Base-by-base conservation (phyloP, 805 yeast genomes). In the Schwanniomyces yamadae region DNA sequence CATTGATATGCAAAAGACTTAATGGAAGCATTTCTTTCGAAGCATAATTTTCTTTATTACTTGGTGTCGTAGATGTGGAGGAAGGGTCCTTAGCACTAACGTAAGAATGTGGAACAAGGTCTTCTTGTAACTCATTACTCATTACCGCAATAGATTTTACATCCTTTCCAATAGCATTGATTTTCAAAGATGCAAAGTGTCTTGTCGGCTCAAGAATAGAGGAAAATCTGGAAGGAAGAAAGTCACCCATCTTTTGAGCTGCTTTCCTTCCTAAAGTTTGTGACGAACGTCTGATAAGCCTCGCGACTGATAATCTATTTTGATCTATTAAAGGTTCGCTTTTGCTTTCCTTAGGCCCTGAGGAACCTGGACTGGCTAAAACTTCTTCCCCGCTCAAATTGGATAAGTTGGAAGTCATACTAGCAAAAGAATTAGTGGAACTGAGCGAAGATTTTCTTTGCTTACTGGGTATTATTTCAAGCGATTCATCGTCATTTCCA, bases 181-280 rank as follows among this genome's bases (percentile, higher is more conserved):
- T 72, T 55, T 86, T 89, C 46, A 91, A 70, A 34, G 80, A 85
- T 0, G 98, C 97, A 70, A 87, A 93, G 54, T 90, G 96, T 44
- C 99, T 73, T 15, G 85, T 78, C 10, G 96, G 95, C 52, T 90
- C 96, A 49, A 90, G 65, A 39, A 90, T 81, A 2, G 95, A 85
- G 8, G 87, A 78, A 25, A 90, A 80, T 36, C 84, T 78, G 9
- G 80, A 70, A 2, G 96, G 96, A 15, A 90, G 69, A 42, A 82
- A 83, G n/a, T 86, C 86, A 0, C 95, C 96, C 75, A 89, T 81
- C 34, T 80, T 83, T 49, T 83, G 95, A 0, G 95, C 96, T 1
- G 93, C 93, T 44, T 77, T 78, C 32, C 90, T 65, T 0, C 91
- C 90, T 37, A 84, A 64, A 4, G 76, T 78, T 49, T 85, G 95